Base-by-base conservation (phyloP, 2,329 filamentous ascomycete genomes). In the Cryphonectria parasitica region DNA sequence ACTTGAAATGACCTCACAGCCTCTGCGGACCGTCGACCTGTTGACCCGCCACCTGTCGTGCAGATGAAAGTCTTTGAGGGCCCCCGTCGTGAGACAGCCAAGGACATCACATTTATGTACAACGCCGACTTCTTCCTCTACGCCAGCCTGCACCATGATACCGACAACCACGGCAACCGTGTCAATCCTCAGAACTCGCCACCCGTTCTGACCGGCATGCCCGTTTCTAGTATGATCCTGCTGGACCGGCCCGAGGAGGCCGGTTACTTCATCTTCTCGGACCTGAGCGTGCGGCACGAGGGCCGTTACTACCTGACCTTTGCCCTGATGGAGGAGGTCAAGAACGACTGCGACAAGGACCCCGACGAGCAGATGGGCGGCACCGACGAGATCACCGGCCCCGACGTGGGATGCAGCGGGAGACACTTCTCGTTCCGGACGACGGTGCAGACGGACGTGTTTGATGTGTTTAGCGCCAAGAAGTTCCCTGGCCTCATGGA, bases 91-190 rank as follows among this genome's bases (percentile, higher is more conserved):
- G 85, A 88, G 64, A 82, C 85, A 66, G 87, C 87, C 69, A 86
- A 86, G 78, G 92, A 94, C 72, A 89, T 94, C 77, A 98, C 96
- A 1, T 97, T 97, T 77, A 88, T 90, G 71, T 97, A 98, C 84
- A 95, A 97, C 78, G 95, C 95, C 78, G 97, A 97, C 82, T 98
- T 98, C 87, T 98, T 99, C 83, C 90, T 98, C 56, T 98, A 94
- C 77, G 93, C 95, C 66, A 98, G 94, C 7, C 86, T 99, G 71
- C 94, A 98, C 78, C 90, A 93, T 76, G 92, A 94, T 39, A 92
- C 95, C 52, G 89, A 90, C 41, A 92, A 98, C 71, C 94, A 94
- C 25, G 91, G 94, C 71, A 92, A 92, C 66, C 92, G 94, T 74
- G 86, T 86, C 17, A 87, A 86, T 41, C 84, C 89, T n/a, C 88